A percentile compares a stretch with the other conserved stretches of the same genome.
Evolutionary conservation across 2,329 filamentous ascomycete species (phyloP).

Genomic region (Penicillium expansum): DNA sequence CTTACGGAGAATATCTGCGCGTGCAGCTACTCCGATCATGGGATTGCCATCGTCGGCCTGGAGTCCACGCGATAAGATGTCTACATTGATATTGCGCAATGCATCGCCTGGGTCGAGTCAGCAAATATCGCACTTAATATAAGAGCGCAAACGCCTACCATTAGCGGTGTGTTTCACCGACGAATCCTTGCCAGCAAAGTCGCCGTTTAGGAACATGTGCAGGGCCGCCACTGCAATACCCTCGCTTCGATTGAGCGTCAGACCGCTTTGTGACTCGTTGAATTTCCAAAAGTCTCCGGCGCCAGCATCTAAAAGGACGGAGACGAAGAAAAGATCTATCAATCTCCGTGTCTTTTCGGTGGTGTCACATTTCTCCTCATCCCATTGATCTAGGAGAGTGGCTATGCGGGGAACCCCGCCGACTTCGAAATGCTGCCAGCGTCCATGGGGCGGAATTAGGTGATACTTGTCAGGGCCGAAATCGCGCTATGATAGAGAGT

Average conservation of each 20-base stretch:
- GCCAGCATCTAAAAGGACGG: conserved; percentile 57
- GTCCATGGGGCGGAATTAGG: conserved; percentile 54
- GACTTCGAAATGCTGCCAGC: conserved; percentile 64
- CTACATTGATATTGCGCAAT: conserved; percentile 35
- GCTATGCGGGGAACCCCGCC: conserved; percentile 53
- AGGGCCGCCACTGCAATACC: conserved; percentile 53
- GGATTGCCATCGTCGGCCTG: conserved; percentile 48
- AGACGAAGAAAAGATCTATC: conserved; percentile 62
- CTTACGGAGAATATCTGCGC: conserved; percentile 43
- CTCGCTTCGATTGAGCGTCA: conserved; percentile 46
- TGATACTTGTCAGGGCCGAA: conserved; percentile 50
- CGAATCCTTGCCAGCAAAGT: conserved; percentile 33
- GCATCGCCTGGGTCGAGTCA: conserved; percentile 28
- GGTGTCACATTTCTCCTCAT: conserved; percentile 42
- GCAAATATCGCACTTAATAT: neutral
- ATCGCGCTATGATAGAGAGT: conserved; percentile 44
- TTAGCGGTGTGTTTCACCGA: conserved; percentile 30
- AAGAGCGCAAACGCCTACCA: conserved; percentile 27
- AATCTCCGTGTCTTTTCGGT: conserved; percentile 53
- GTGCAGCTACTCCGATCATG: conserved; percentile 47
- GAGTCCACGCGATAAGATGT: conserved; percentile 40
- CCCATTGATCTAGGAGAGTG: conserved; percentile 48
- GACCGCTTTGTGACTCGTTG: conserved; percentile 37
- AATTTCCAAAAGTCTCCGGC: conserved; percentile 53
- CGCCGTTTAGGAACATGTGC: conserved; percentile 50